Evolutionary conservation across 352 stramenopile genomes (phyloP).

Genomic region (Phytopythium oedochilum): DNA sequence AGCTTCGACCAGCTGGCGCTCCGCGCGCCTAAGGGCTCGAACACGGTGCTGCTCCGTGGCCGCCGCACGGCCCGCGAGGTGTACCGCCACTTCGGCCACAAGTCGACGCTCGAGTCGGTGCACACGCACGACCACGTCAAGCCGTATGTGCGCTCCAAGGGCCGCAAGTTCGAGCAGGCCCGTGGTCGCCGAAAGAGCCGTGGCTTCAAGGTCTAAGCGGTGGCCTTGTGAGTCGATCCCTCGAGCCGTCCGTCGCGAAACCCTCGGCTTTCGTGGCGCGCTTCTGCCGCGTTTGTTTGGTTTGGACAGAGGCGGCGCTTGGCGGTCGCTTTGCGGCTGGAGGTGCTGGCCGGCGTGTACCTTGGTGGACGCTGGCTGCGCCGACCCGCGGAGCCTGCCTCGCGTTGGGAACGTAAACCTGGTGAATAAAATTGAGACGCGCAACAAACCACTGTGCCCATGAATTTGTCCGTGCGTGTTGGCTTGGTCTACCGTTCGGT

Average conservation of each 20-base stretch:
- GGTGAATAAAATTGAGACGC: constrained; percentile 85
- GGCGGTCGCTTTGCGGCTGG: not conserved
- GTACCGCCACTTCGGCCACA: constrained; percentile 98
- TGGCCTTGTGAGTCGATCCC: constrained; percentile 4
- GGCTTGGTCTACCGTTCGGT: too few species aligned
- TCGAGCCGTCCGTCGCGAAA: constrained; percentile 3
- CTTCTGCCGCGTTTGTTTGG: constrained; percentile 9
- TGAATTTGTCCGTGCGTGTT: not conserved
- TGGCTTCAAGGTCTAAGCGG: constrained; percentile 99
- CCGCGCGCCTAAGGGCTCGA: constrained; percentile 94
- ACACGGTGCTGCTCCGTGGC: constrained; percentile 98
- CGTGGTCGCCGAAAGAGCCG: constrained; percentile 98
- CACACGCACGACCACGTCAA: constrained; percentile 99
- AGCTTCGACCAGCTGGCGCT: constrained; percentile 99
- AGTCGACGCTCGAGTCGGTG: constrained; percentile 95
- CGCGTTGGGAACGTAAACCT: constrained; percentile 17
- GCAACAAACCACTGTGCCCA: constrained; percentile 44
- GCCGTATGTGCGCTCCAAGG: constrained; percentile 98
- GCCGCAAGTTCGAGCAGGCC: constrained; percentile 99
- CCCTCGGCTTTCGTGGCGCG: constrained; percentile 6
- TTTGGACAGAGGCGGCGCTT: constrained; percentile 6
- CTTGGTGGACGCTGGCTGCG: not conserved
- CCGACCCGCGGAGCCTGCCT: not conserved
- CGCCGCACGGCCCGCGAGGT: constrained; percentile 96
- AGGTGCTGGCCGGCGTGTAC: not conserved